Evolutionary conservation across 129 eudicot species (phyloP), one percentile per base, ranked within the genome.

Genomic region (Flaveria sonorensis): DNA sequence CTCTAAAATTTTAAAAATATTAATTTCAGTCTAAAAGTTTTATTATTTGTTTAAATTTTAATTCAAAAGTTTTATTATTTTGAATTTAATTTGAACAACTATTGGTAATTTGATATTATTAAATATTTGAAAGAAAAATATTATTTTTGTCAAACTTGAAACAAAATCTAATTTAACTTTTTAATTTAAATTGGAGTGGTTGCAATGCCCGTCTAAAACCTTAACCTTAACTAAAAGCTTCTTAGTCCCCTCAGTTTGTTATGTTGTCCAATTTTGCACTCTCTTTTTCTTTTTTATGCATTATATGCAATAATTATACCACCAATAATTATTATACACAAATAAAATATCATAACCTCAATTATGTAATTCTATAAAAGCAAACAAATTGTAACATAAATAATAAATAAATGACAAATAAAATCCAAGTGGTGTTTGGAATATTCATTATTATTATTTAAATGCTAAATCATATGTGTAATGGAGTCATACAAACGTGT

Each of bases 401-500:
- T 10, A 36, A 72, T 9, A 7, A 71, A 28, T 51, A 71, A 51
- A 15, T 51, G 46, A 52, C 18, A 15, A 47, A 71, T 28, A 19
- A 30, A 15, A 36, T 72, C 67, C 65, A 55, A 39, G 52, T 56
- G 53, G 53, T 56, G 43, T 39, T 39, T 56, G 77, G 67, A 56
- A 20, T 18, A 56, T 20, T 73, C 24, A 28, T 6, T 39, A 10
- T 18, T 11, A 66, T 10, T 66, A 66, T 66, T 21, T 68, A 43
- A 10, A 42, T 45, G 55, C 46, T 43, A 20, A 68, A 45, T 68
- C 32, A 68, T 20, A 45, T 42, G 73, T 68, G 73, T 20, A 68
- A 12, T 43, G 18, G 73, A 68, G 73, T 68, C 72, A 68, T 20
- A 12, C 73, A 21, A 43, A 5, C 56, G 36, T 68, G 69, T 63